These are phyloP conservation scores for Shiraia bambusicola DNA, from an alignment of 2,329 filamentous ascomycete genomes.

Conservation along the genomic window DNA sequence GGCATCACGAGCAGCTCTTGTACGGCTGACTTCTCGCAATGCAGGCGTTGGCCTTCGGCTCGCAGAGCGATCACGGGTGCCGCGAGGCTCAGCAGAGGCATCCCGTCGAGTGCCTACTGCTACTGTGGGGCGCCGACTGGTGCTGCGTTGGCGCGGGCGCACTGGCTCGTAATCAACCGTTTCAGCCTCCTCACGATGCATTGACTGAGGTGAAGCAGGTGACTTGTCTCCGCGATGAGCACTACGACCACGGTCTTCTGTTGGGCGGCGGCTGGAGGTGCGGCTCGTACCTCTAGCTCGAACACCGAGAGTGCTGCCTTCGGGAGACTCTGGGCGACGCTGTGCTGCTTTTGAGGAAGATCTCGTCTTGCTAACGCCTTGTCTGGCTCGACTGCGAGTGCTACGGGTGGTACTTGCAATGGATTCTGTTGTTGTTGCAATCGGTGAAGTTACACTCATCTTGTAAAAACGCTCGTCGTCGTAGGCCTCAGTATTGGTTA, in stretches of 20 bases:
- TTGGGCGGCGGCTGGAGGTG: constrained; percentile 39
- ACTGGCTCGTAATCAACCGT: constrained; percentile 62
- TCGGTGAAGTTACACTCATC: constrained; percentile 39
- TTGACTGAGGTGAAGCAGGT: constrained; percentile 77
- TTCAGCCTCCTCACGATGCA: constrained; percentile 62
- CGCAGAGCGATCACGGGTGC: constrained; percentile 39
- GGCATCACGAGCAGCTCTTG: constrained; percentile 35
- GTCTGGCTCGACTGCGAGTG: constrained; percentile 36
- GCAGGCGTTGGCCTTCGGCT: constrained; percentile 37
- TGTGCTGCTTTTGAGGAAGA: constrained; percentile 40
- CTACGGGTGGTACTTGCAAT: constrained; percentile 39
- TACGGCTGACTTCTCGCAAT: constrained; percentile 35
- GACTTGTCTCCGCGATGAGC: constrained; percentile 58
- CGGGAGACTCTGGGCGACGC: constrained; percentile 41
- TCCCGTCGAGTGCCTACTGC: constrained; percentile 48
- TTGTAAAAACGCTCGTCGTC: constrained; percentile 54
- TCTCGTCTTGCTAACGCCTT: constrained; percentile 36
- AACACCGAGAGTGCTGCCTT: constrained; percentile 23
- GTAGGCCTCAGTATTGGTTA: constrained; percentile 48
- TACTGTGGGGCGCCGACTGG: constrained; percentile 52
- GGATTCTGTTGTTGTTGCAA: constrained; percentile 42
- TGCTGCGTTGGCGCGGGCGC: constrained; percentile 54
- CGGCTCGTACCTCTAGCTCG: constrained; percentile 38
- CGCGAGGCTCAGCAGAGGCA: constrained; percentile 48
- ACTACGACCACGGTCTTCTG: constrained; percentile 39